Evolutionary conservation across 768 basidiomycete species (phyloP).

Genomic region (Suillus fuscotomentosus): DNA sequence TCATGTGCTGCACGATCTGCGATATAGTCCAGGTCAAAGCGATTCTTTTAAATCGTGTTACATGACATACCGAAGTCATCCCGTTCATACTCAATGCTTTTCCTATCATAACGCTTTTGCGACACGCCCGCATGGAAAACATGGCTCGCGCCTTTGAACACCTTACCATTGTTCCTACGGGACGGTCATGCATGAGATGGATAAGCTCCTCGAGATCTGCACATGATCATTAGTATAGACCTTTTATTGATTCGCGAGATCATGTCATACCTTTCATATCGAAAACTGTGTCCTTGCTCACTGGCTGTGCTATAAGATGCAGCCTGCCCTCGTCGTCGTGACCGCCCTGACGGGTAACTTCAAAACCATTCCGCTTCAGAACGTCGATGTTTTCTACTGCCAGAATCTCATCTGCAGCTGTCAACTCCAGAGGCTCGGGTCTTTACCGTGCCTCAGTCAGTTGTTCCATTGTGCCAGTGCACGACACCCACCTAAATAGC

Average conservation of each 20-base stretch:
- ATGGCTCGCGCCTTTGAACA: slow-evolving; percentile 92
- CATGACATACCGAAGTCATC: slow-evolving; percentile 62
- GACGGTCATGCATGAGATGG: slow-evolving; percentile 76
- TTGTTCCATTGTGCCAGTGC: background rate
- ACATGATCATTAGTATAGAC: slow-evolving; percentile 4
- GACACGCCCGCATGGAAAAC: slow-evolving; percentile 96
- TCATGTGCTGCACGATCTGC: slow-evolving; percentile 80
- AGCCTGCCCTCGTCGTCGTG: slow-evolving; percentile 44
- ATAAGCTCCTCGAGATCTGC: slow-evolving; percentile 92
- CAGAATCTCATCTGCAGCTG: slow-evolving; percentile 86
- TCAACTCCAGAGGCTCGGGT: slow-evolving; percentile 74
- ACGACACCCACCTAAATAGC: slow-evolving; percentile 60
- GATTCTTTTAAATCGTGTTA: background rate
- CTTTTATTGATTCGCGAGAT: background rate
- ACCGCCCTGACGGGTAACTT: slow-evolving; percentile 60
- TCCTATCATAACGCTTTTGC: slow-evolving; percentile 97
- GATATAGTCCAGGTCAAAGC: background rate
- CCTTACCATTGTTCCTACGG: slow-evolving; percentile 80
- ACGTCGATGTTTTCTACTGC: slow-evolving; percentile 87
- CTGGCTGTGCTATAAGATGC: slow-evolving; percentile 76
- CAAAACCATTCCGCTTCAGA: slow-evolving; percentile 86
- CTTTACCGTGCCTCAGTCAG: slow-evolving; percentile 38
- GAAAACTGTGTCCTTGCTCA: slow-evolving; percentile 90
- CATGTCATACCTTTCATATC: slow-evolving; percentile 70
- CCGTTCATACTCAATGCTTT: slow-evolving; percentile 72